These are phyloP conservation scores for Neoboletus magnificus DNA, from an alignment of 768 basidiomycete species.

Conservation along the genomic window DNA sequence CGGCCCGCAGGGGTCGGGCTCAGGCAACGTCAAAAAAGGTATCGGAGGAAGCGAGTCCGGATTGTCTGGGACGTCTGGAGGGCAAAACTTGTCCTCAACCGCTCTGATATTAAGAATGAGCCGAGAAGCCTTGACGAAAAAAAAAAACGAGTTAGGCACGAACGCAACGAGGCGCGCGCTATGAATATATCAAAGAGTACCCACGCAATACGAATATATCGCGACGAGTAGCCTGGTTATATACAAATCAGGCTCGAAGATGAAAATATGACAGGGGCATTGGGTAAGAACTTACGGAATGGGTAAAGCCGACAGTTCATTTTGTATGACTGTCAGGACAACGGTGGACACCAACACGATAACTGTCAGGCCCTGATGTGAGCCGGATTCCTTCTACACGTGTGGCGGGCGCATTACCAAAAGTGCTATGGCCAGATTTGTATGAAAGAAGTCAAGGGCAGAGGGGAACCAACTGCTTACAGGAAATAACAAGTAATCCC, in stretches of 20 bases:
- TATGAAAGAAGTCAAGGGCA: not conserved
- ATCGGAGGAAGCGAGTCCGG: conserved; percentile 1
- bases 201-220: conserved; percentile 21
- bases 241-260: conserved; percentile 1
- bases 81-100: not conserved
- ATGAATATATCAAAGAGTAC: not conserved
- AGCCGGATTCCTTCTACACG: not conserved
- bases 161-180: not conserved
- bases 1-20: conserved; percentile 2
- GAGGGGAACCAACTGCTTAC: conserved; percentile 5
- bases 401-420: conserved; percentile 4
- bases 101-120: conserved; percentile 20
- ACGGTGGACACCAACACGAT: conserved; percentile 17
- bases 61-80: conserved; percentile 1
- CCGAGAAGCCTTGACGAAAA: conserved; percentile 13
- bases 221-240: conserved; percentile 13
- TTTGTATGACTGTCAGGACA: conserved; percentile 11
- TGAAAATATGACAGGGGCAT: not conserved
- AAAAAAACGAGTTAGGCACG: not conserved
- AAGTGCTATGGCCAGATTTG: conserved; percentile 8
- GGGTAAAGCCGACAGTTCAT: conserved; percentile 8
- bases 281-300: conserved; percentile 11
- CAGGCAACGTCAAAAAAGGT: not conserved
- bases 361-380: not conserved
- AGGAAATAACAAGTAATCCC: conserved; percentile 14